phyloP scores from a whole-genome alignment of 495 filamentous ascomycete species.

The Penicillium samsonianum region DNA sequence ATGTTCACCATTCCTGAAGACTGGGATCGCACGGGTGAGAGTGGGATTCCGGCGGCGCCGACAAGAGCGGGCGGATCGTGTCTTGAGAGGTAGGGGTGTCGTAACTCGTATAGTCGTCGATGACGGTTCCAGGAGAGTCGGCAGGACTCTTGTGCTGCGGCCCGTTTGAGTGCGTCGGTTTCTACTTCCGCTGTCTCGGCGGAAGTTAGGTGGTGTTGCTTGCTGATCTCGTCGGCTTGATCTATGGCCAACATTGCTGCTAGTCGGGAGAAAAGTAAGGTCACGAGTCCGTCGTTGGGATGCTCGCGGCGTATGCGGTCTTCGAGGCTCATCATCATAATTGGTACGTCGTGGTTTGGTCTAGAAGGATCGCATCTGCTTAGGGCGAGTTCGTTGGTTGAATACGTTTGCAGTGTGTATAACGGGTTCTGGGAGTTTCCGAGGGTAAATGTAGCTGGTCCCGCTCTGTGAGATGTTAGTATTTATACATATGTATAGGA shows the following conservation, averaged over 20 bases:
- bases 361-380: conserved; percentile 42
- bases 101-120: conserved; percentile 64
- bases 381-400: conserved; percentile 43
- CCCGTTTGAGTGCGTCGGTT: conserved; percentile 58
- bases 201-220: conserved; percentile 42
- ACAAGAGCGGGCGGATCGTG: conserved; percentile 51
- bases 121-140: conserved; percentile 69
- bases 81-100: conserved; percentile 67
- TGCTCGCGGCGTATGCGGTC: conserved; percentile 55
- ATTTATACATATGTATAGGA: neutral
- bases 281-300: conserved; percentile 69
- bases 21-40: conserved; percentile 55
- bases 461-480: conserved; percentile 32
- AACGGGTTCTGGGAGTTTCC: conserved; percentile 45
- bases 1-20: conserved; percentile 42
- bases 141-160: conserved; percentile 71
- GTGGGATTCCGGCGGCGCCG: conserved; percentile 58
- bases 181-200: conserved; percentile 51
- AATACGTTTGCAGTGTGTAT: conserved; percentile 47
- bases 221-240: conserved; percentile 50
- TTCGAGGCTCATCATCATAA: conserved; percentile 62
- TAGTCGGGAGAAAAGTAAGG: conserved; percentile 68
- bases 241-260: conserved; percentile 72
- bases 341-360: conserved; percentile 42
- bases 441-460: conserved; percentile 41